These are phyloP conservation scores for Globisporangium okanoganense DNA, from an alignment of 352 stramenopile genomes.

Conservation along the genomic window DNA sequence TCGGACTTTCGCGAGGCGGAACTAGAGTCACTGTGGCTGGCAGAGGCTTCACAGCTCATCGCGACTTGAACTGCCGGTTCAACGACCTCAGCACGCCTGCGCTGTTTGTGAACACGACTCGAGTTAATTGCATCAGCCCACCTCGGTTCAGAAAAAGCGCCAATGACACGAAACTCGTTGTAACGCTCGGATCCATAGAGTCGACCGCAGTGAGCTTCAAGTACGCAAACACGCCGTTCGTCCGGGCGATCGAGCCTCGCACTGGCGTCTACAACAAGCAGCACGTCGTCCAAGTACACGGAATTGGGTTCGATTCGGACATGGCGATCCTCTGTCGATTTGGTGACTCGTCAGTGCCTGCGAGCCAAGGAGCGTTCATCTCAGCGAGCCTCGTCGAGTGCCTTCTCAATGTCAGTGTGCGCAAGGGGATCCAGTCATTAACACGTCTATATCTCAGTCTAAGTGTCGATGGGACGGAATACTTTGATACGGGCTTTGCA, in stretches of 20 bases:
- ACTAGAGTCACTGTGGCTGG: conserved; percentile 22
- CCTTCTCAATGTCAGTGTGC: neutral
- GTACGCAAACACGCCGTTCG: conserved; percentile 26
- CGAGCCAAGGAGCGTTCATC: neutral
- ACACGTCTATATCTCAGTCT: conserved; percentile 20
- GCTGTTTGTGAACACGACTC: conserved; percentile 24
- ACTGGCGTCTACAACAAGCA: conserved; percentile 23
- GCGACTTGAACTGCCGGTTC: conserved; percentile 33
- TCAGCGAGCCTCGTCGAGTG: conserved; percentile 8
- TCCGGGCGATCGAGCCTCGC: conserved; percentile 23
- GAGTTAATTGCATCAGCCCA: conserved; percentile 26
- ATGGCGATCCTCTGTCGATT: conserved; percentile 26
- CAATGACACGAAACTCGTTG: conserved; percentile 10
- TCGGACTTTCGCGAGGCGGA: conserved; percentile 29
- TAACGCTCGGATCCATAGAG: conserved; percentile 23
- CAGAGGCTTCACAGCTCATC: conserved; percentile 33
- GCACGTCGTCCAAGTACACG: conserved; percentile 19
- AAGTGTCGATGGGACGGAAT: conserved; percentile 24
- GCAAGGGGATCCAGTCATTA: neutral
- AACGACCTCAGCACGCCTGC: conserved; percentile 19
- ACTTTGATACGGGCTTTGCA: conserved; percentile 27
- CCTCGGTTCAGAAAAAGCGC: conserved; percentile 19
- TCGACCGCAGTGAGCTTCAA: conserved; percentile 21
- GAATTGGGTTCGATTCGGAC: conserved; percentile 18
- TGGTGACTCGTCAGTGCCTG: conserved; percentile 8